These are phyloP conservation scores for Metarhizium anisopliae DNA, from an alignment of 2,329 filamentous ascomycete genomes.

Conservation along the genomic window DNA sequence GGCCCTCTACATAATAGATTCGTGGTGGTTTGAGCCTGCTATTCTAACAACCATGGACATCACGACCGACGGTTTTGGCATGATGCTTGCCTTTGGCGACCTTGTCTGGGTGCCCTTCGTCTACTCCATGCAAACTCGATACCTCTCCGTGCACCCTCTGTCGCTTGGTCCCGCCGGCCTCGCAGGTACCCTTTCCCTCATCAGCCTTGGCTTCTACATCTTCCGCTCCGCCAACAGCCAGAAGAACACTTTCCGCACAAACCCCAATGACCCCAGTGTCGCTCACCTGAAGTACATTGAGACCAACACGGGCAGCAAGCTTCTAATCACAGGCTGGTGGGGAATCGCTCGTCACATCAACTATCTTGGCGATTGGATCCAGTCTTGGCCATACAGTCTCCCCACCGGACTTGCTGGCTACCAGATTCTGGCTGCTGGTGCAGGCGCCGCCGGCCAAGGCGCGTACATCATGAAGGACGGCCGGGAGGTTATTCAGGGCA, in stretches of 20 bases:
- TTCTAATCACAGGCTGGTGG: conserved; percentile 89
- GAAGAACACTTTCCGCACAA: conserved; percentile 88
- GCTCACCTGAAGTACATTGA: conserved; percentile 77
- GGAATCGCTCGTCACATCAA: conserved; percentile 88
- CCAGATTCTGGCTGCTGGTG: conserved; percentile 51
- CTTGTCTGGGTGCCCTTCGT: conserved; percentile 88
- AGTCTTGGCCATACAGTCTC: conserved; percentile 83
- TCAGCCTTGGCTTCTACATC: conserved; percentile 71
- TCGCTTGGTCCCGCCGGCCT: conserved; percentile 64
- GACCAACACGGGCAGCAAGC: conserved; percentile 71
- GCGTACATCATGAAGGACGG: conserved; percentile 50
- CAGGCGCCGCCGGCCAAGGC: conserved; percentile 35
- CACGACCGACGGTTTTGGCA: conserved; percentile 85
- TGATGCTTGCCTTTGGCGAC: conserved; percentile 91
- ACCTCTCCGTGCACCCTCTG: conserved; percentile 73
- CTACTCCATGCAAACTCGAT: conserved; percentile 77
- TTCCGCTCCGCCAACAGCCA: conserved; percentile 92
- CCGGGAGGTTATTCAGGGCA: conserved; percentile 59
- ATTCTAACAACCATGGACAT: conserved; percentile 93
- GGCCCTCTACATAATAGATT: conserved; percentile 74
- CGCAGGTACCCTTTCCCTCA: conserved; percentile 54
- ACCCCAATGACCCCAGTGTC: conserved; percentile 72
- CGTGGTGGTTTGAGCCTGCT: conserved; percentile 77
- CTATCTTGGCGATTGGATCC: conserved; percentile 91
- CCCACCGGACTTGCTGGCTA: conserved; percentile 83